phyloP scores from a whole-genome alignment of 805 yeast species.

The Diddensiella transvaalensis region DNA sequence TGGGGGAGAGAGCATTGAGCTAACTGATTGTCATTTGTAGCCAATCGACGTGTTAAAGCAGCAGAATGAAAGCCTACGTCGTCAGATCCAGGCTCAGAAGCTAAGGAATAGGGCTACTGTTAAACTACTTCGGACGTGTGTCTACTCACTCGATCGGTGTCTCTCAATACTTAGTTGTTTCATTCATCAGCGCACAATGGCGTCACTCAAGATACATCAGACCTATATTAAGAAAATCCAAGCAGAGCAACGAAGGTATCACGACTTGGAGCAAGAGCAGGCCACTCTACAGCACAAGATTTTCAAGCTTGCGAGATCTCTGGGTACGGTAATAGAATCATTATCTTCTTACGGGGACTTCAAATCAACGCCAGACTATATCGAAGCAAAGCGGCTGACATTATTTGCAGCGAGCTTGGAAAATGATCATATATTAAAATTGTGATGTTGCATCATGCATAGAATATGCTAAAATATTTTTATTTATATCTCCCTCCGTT shows the following conservation, averaged over 20 bases:
- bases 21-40: neutral
- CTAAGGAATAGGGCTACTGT: constrained; percentile 13
- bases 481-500: no score
- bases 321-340: constrained; percentile 15
- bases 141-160: constrained; percentile 20
- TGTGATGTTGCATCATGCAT: neutral
- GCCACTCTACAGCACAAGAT: constrained; percentile 20
- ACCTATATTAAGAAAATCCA: constrained; percentile 19
- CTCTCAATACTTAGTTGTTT: constrained; percentile 18
- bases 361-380: constrained; percentile 9
- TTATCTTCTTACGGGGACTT: constrained; percentile 5
- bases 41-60: constrained; percentile 4
- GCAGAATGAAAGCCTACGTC: constrained; percentile 18
- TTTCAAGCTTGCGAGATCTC: constrained; percentile 13
- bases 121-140: constrained; percentile 18
- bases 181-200: constrained; percentile 19
- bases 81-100: constrained; percentile 14
- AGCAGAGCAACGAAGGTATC: constrained; percentile 19
- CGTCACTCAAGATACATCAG: constrained; percentile 20
- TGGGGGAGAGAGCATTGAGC: neutral
- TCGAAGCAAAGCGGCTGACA: constrained; percentile 9
- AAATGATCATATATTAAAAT: neutral
- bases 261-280: constrained; percentile 18
- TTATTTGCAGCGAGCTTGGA: neutral
- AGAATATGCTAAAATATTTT: neutral